A percentile compares a stretch with the other conserved stretches of the same genome.
Conservation (phyloP, 2,329 filamentous ascomycete species). For the Fusarium algeriense region DNA sequence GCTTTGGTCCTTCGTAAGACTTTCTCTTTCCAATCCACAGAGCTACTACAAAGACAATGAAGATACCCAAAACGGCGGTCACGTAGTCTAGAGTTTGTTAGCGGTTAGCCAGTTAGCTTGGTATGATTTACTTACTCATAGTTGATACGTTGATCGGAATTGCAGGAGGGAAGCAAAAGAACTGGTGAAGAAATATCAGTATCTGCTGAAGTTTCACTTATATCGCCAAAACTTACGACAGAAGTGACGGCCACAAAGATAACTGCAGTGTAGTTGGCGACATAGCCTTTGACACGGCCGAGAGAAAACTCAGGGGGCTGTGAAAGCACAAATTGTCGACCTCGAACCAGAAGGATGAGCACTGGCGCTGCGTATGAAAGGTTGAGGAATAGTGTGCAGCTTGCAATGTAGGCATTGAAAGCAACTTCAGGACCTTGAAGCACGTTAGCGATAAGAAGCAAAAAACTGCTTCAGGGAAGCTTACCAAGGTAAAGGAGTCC, state of each 20-base stretch:
- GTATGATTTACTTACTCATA: slow-evolving; percentile 32
- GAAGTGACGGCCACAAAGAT: slow-evolving; percentile 56
- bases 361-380: slow-evolving; percentile 60
- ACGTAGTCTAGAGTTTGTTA: slow-evolving; percentile 50
- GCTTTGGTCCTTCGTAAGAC: slow-evolving; percentile 35
- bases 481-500: slow-evolving; percentile 57
- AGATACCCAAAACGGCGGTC: slow-evolving; percentile 52
- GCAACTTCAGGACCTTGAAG: slow-evolving; percentile 55
- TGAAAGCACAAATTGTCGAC: slow-evolving; percentile 49
- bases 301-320: slow-evolving; percentile 50
- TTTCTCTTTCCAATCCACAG: slow-evolving; percentile 38
- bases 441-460: neutral
- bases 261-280: slow-evolving; percentile 50
- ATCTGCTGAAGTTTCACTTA: rapidly evolving
- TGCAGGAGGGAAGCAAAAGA: slow-evolving; percentile 43
- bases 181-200: slow-evolving; percentile 10
- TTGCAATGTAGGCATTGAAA: slow-evolving; percentile 61
- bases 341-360: slow-evolving; percentile 53
- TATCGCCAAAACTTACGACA: slow-evolving; percentile 43
- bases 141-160: slow-evolving; percentile 37
- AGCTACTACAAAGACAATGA: slow-evolving; percentile 35
- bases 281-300: slow-evolving; percentile 45
- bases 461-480: rapidly evolving
- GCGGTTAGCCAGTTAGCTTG: neutral
- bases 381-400: slow-evolving; percentile 60